phyloP scores from a whole-genome alignment of 1,139 yeast genomes.

The Candida dubliniensis region DNA sequence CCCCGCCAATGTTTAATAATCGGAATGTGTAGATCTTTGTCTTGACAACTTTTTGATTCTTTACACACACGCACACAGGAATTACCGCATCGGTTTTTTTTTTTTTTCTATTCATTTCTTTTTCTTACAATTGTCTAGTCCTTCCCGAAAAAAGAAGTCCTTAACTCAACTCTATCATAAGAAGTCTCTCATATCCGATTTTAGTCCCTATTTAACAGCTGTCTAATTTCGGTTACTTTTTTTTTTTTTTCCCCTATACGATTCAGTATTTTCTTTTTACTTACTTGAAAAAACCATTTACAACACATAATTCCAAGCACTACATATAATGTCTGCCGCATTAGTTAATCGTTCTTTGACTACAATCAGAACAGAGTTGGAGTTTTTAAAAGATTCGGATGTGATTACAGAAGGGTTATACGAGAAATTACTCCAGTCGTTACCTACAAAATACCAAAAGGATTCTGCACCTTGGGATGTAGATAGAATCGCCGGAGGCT shows the following conservation, averaged over 20 bases:
- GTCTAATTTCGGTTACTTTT: neutral
- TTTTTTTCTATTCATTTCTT: neutral
- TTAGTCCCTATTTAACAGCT: neutral
- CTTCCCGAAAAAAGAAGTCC: too few relatives aligned
- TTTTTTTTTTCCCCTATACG: neutral
- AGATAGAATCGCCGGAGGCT: slow-evolving; percentile 29
- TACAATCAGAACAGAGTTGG: slow-evolving; percentile 74
- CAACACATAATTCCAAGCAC: neutral
- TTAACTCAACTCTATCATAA: too few relatives aligned
- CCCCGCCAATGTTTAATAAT: neutral
- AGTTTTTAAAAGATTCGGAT: slow-evolving; percentile 74
- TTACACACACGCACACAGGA: too few relatives aligned
- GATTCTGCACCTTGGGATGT: slow-evolving; percentile 55
- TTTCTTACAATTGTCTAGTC: neutral
- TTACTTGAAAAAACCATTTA: neutral
- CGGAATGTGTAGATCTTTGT: too few relatives aligned
- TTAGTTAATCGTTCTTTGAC: slow-evolving; percentile 77
- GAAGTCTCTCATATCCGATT: neutral
- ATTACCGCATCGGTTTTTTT: neutral
- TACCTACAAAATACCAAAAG: slow-evolving; percentile 61
- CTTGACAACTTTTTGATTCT: too few relatives aligned
- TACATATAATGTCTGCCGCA: slow-evolving; percentile 50
- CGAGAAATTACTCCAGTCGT: slow-evolving; percentile 47
- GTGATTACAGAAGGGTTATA: slow-evolving; percentile 65
- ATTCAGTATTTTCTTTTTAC: neutral